phyloP scores from a whole-genome alignment of 129 eudicot genomes.

The Smallanthus sonchifolius region DNA sequence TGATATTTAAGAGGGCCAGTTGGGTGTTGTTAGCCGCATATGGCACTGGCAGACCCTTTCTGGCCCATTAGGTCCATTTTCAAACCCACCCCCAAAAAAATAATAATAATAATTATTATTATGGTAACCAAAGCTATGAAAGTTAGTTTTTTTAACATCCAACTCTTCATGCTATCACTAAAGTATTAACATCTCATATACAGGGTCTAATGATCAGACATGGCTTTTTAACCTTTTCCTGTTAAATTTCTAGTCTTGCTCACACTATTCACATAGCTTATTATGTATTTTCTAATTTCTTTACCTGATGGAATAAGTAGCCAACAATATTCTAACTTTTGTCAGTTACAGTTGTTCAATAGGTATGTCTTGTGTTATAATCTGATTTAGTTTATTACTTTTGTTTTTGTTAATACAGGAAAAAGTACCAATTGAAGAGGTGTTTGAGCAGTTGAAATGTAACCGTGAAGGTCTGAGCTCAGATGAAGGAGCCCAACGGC shows the following conservation, averaged over 20 bases:
- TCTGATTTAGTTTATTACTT: background rate
- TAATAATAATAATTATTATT: no score
- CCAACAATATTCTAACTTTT: background rate
- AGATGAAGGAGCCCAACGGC: conserved; percentile 45
- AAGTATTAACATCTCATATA: background rate
- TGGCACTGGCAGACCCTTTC: background rate
- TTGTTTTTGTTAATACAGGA: conserved; percentile 31
- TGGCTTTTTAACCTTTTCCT: background rate
- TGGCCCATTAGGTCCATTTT: background rate
- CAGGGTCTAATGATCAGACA: background rate
- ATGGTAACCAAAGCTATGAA: background rate
- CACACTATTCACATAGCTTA: background rate
- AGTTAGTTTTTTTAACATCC: background rate
- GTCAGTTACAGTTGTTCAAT: background rate
- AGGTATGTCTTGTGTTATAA: background rate
- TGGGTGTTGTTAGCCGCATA: background rate
- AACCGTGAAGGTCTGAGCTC: conserved; percentile 50
- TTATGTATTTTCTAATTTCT: background rate
- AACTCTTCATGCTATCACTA: background rate
- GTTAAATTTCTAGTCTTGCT: background rate
- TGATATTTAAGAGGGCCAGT: background rate
- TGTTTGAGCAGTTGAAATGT: conserved; percentile 61
- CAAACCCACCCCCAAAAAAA: background rate
- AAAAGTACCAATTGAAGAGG: conserved; percentile 63
- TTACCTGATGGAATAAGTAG: background rate